These are phyloP conservation scores for Penicillium janthinellum DNA, from an alignment of 2,329 filamentous ascomycete species.

Conservation along the genomic window DNA sequence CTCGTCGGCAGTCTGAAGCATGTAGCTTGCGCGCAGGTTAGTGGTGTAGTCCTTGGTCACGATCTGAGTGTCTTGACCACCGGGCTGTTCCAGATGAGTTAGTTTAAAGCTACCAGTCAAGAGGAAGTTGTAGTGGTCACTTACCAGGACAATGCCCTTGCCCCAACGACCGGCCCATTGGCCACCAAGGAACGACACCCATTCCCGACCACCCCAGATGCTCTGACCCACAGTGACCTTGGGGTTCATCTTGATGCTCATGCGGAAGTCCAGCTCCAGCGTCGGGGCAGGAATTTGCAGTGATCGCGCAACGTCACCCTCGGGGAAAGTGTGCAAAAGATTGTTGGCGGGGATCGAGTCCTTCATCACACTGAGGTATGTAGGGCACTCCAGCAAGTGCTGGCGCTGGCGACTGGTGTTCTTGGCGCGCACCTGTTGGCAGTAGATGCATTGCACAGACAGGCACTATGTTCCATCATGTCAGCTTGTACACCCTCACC, in stretches of 20 bases:
- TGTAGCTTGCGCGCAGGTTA: conserved; percentile 47
- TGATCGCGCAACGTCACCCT: conserved; percentile 52
- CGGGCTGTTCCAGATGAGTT: conserved; percentile 39
- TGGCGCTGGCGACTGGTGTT: conserved; percentile 54
- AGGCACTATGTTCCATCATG: conserved; percentile 40
- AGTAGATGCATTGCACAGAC: conserved; percentile 54
- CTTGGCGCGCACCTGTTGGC: conserved; percentile 53
- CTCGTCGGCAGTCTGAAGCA: conserved; percentile 55
- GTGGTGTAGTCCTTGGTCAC: conserved; percentile 52
- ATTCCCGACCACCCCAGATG: conserved; percentile 54
- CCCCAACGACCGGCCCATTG: conserved; percentile 57
- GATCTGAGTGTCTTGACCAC: conserved; percentile 54
- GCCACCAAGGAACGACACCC: conserved; percentile 54
- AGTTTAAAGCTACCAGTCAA: neutral
- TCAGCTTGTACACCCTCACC: neutral
- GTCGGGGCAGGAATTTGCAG: conserved; percentile 50
- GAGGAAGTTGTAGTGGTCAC: conserved; percentile 13
- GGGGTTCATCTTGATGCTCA: conserved; percentile 56
- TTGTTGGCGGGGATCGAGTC: conserved; percentile 56
- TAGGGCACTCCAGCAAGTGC: conserved; percentile 52
- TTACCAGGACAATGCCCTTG: conserved; percentile 53
- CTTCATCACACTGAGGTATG: conserved; percentile 56
- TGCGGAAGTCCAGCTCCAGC: conserved; percentile 56
- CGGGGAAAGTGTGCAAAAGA: conserved; percentile 53
- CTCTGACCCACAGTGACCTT: conserved; percentile 50